These are phyloP conservation scores for Wickerhamomyces pijperi DNA, from an alignment of 805 yeast genomes.

Conservation along the genomic window DNA sequence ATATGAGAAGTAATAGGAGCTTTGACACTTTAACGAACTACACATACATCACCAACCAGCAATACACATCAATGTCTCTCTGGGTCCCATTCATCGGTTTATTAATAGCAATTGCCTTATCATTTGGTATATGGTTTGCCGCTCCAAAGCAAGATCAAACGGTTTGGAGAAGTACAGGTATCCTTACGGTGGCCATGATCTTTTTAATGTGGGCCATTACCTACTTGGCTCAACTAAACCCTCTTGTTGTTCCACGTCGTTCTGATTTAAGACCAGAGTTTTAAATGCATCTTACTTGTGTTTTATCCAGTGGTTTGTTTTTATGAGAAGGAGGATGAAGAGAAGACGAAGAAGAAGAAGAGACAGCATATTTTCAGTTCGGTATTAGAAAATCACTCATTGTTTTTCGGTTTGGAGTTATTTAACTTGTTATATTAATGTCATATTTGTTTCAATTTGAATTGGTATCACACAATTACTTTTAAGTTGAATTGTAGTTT, in stretches of 20 bases:
- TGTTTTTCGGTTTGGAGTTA: too few relatives aligned
- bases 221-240: slow-evolving; percentile 76
- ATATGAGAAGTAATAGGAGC: too few relatives aligned
- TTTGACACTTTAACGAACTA: too few relatives aligned
- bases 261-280: slow-evolving; percentile 82
- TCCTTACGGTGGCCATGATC: slow-evolving; percentile 64
- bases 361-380: neutral
- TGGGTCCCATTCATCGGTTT: slow-evolving; percentile 20
- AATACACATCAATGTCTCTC: slow-evolving; percentile 2
- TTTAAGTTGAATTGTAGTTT: too few relatives aligned
- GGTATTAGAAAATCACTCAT: too few relatives aligned
- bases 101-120: slow-evolving; percentile 25
- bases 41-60: too few relatives aligned
- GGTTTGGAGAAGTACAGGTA: slow-evolving; percentile 63
- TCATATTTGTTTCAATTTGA: neutral
- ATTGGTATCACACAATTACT: too few relatives aligned
- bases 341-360: too few relatives aligned
- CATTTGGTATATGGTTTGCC: slow-evolving; percentile 67
- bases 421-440: neutral
- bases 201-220: slow-evolving; percentile 91
- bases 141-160: slow-evolving; percentile 79
- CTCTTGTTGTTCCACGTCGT: slow-evolving; percentile 82
- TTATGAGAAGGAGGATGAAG: too few relatives aligned
- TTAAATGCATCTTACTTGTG: neutral
- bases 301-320: too few relatives aligned